These are phyloP conservation scores for Trichoderma erinaceum DNA, from an alignment of 495 filamentous ascomycete genomes.

Conservation along the genomic window DNA sequence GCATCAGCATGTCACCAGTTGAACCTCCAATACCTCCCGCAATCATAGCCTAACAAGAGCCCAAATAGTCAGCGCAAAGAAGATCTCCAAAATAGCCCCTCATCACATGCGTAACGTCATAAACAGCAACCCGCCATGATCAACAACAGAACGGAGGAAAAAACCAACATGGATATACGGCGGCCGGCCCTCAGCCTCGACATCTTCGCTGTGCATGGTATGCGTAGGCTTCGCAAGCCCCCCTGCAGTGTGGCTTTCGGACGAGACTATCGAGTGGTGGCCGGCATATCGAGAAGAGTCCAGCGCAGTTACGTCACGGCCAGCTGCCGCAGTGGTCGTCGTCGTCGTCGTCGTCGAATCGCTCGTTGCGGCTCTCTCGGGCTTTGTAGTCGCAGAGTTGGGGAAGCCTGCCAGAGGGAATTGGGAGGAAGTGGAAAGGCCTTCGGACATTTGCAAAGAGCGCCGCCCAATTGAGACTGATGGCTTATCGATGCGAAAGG, in stretches of 20 bases:
- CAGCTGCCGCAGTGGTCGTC: neutral
- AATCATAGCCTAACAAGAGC: constrained; percentile 68
- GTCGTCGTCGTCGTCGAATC: neutral
- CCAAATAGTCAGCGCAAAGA: neutral
- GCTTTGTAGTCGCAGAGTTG: constrained; percentile 1
- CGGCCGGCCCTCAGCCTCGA: constrained; percentile 38
- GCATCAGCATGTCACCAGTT: constrained; percentile 96
- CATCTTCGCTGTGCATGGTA: constrained; percentile 40
- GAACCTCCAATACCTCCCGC: constrained; percentile 87
- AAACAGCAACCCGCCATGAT: neutral
- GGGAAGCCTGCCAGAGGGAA: constrained; percentile 4
- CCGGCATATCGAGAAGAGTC: neutral
- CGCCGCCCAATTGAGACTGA: neutral
- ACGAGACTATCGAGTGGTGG: constrained; percentile 24
- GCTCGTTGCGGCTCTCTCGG: neutral
- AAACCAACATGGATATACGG: constrained; percentile 41
- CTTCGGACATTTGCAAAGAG: constrained; percentile 6
- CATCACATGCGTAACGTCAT: neutral
- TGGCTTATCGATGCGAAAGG: neutral
- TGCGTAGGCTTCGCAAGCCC: constrained; percentile 5
- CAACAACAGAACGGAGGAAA: neutral
- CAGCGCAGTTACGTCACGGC: neutral
- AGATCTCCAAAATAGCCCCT: neutral
- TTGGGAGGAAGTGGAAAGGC: neutral
- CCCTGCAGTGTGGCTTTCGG: neutral